Evolutionary conservation across 2,329 filamentous ascomycete species (phyloP), one percentile per base, ranked within the genome.

Genomic region (Cladosporium sphaerospermum): DNA sequence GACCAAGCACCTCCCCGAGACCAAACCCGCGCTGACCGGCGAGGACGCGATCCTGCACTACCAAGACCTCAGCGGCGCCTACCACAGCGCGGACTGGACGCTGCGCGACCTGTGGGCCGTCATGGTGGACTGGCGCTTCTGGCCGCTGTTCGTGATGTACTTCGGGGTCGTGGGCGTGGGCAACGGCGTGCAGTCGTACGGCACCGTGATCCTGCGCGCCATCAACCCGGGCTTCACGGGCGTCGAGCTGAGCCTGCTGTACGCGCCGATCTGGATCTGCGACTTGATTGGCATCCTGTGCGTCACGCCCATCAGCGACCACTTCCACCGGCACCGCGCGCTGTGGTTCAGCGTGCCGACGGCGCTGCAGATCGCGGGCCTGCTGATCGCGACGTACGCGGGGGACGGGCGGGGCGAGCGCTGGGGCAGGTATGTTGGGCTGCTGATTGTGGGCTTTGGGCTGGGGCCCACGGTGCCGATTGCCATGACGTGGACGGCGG

Each of bases 91-190:
- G 1, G 77, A 82, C 3, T 96, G 90, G 90, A 84, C 76, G 1
- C 60, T 88, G 56, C 81, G 74, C 51, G 89, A 96, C 60, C 75
- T 96, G 1, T 73, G 75, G 19, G 73, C 75, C 19, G 87, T 95
- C 1, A 72, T 95, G 31, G 76, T 87, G 34, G 90, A 96, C 70
- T 95, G 89, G 90, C 82, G 89, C 2, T 76, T 95, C 14, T 96
- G 89, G 86, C 90, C 90, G 1, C 71, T 96, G 59, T 78, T 85
- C 1, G 66, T 95, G 50, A 96, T 96, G 90, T 96, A 96, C 72
- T 95, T 96, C 72, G 90, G 90, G 16, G 90, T 96, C 3, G 90
- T 96, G 1, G 90, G 90, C 18, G 90, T 95, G 3, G 90, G 90
- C 18, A 95, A 95, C 57, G 90, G 89, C 42, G 90, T 89, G 0